Evolutionary conservation across 352 stramenopile species (phyloP).

Genomic region (Peronosclerospora sorghi): DNA sequence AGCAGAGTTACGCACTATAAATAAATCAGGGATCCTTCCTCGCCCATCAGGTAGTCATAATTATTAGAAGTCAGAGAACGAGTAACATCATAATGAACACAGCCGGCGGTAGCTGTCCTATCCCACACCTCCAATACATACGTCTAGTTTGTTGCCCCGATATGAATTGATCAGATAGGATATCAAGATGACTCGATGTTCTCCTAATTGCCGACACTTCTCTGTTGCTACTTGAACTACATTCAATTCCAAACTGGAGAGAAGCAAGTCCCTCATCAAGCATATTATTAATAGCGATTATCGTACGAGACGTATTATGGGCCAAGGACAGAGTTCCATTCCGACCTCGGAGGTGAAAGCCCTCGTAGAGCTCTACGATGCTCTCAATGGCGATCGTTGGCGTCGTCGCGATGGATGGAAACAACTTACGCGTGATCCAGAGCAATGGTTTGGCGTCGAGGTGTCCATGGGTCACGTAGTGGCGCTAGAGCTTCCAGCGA

Average conservation of each 20-base stretch:
- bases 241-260: not conserved
- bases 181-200: too few species aligned
- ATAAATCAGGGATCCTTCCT: not conserved
- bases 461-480: constrained; percentile 62
- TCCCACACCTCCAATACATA: constrained; percentile 2
- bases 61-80: constrained; percentile 16
- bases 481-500: constrained; percentile 59
- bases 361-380: constrained; percentile 65
- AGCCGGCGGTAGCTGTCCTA: constrained; percentile 20
- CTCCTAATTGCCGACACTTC: too few species aligned
- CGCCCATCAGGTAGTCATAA: constrained; percentile 13
- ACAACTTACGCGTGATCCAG: constrained; percentile 51
- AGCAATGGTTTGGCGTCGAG: constrained; percentile 74
- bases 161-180: not conserved
- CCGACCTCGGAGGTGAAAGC: constrained; percentile 46
- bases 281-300: not conserved
- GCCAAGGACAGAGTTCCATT: constrained; percentile 73
- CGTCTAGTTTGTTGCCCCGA: not conserved
- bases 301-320: constrained; percentile 17
- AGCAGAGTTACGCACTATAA: constrained; percentile 54
- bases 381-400: constrained; percentile 57
- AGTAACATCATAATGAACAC: constrained; percentile 20
- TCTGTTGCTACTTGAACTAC: too few species aligned
- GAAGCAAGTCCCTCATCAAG: not conserved
- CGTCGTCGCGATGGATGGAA: constrained; percentile 68